Evolutionary conservation across 495 filamentous ascomycete genomes (phyloP).

Genomic region (Podospora didyma): DNA sequence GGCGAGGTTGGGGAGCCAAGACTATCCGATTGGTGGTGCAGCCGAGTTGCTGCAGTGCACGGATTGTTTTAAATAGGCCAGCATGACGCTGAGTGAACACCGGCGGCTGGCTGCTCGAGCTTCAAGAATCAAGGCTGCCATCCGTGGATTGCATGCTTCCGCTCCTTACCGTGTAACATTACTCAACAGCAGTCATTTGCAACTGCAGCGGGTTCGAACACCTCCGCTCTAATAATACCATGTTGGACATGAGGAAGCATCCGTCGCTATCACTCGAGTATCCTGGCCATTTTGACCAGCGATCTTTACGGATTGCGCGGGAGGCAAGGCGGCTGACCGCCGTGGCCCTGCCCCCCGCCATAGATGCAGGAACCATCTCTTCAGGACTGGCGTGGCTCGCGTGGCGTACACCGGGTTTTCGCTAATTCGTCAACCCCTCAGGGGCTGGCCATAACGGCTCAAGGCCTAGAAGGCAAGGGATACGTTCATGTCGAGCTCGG

Average conservation of each 20-base stretch:
- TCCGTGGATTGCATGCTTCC: too few relatives aligned
- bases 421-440: background rate
- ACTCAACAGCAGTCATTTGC: too few relatives aligned
- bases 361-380: constrained; percentile 5
- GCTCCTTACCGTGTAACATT: too few relatives aligned
- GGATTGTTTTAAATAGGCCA: constrained; percentile 1
- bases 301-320: too few relatives aligned
- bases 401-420: background rate
- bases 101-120: background rate
- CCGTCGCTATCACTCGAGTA: background rate
- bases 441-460: too few relatives aligned
- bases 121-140: too few relatives aligned
- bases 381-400: background rate
- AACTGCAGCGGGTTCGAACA: background rate
- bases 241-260: too few relatives aligned
- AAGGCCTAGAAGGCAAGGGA: too few relatives aligned
- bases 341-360: too few relatives aligned
- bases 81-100: background rate
- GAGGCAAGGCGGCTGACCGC: too few relatives aligned
- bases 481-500: too few relatives aligned
- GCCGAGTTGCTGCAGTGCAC: constrained; percentile 13
- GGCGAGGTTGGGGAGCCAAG: background rate
- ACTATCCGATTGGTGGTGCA: constrained; percentile 11
- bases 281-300: too few relatives aligned
- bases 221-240: background rate